Evolutionary conservation across 225 moss, liverwort and hornwort genomes (phyloP).

Genomic region (Lunularia cruciata): DNA sequence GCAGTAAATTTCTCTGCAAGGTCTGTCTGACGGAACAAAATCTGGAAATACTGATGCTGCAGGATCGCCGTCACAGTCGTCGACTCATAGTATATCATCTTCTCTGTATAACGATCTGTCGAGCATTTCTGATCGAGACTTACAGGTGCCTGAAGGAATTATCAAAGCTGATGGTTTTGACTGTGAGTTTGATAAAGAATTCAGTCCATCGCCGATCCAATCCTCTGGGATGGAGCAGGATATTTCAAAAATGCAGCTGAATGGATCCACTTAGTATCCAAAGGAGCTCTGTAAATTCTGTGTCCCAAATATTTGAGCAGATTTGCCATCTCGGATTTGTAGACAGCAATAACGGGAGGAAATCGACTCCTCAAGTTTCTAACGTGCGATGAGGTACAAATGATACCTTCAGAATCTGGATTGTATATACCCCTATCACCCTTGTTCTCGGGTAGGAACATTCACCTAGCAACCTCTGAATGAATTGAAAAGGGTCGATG

Average conservation of each 20-base stretch:
- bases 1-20: too few species aligned
- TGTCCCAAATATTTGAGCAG: not conserved
- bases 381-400: too few species aligned
- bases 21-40: not conserved
- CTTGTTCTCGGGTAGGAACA: too few species aligned
- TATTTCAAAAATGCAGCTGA: slow-evolving; percentile 37
- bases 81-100: slow-evolving; percentile 30
- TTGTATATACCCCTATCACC: too few species aligned
- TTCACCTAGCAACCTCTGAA: too few species aligned
- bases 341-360: not conserved
- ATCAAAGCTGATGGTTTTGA: slow-evolving; percentile 32
- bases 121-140: slow-evolving; percentile 46
- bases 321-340: not conserved
- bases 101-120: slow-evolving; percentile 44
- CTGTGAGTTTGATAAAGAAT: slow-evolving; percentile 29
- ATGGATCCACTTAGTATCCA: slow-evolving; percentile 9
- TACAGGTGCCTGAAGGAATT: slow-evolving; percentile 42
- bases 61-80: slow-evolving; percentile 46
- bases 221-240: slow-evolving; percentile 20
- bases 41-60: slow-evolving; percentile 5
- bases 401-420: too few species aligned
- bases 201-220: slow-evolving; percentile 28
- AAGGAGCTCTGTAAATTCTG: not conserved
- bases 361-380: not conserved
- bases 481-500: not conserved